Evolutionary conservation across 2,329 filamentous ascomycete species (phyloP).

Genomic region (Clonostachys rosea): DNA sequence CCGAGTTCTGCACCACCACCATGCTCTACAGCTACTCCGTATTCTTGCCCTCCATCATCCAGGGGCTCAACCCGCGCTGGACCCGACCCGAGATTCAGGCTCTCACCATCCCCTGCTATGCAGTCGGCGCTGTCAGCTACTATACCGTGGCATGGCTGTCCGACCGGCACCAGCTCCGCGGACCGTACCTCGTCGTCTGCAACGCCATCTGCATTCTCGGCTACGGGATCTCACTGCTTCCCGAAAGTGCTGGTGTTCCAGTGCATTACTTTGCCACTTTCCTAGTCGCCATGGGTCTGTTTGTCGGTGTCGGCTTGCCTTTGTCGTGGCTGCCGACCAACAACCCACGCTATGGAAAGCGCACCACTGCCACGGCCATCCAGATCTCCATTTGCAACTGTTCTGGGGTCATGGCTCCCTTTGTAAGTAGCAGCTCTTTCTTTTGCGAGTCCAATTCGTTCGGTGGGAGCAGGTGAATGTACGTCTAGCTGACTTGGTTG

Average conservation of each 20-base stretch:
- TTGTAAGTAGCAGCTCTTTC: not conserved
- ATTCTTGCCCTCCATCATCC: slow-evolving; percentile 62
- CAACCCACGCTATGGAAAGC: slow-evolving; percentile 1
- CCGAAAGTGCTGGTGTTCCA: not conserved
- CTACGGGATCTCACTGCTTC: slow-evolving; percentile 1
- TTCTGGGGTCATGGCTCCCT: not conserved
- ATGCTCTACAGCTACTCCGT: slow-evolving; percentile 44
- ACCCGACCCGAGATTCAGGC: not conserved
- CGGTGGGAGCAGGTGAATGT: no score
- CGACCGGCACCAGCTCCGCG: slow-evolving; percentile 31
- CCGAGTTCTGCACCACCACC: not conserved
- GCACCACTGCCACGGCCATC: not conserved
- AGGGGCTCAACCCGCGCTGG: slow-evolving; percentile 9
- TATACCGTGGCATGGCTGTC: slow-evolving; percentile 47
- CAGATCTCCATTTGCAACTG: not conserved
- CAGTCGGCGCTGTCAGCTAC: slow-evolving; percentile 52
- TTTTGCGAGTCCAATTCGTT: no score
- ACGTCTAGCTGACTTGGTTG: no score
- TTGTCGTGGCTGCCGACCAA: slow-evolving; percentile 1
- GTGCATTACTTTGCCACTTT: slow-evolving; percentile 1
- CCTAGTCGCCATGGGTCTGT: slow-evolving; percentile 4
- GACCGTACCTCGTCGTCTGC: not conserved
- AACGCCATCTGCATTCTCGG: not conserved
- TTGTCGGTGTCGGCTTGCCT: slow-evolving; percentile 2
- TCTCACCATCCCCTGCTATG: slow-evolving; percentile 57